These are phyloP conservation scores for Euphorbia peplus DNA, from an alignment of 345 rosid species.

Conservation along the genomic window DNA sequence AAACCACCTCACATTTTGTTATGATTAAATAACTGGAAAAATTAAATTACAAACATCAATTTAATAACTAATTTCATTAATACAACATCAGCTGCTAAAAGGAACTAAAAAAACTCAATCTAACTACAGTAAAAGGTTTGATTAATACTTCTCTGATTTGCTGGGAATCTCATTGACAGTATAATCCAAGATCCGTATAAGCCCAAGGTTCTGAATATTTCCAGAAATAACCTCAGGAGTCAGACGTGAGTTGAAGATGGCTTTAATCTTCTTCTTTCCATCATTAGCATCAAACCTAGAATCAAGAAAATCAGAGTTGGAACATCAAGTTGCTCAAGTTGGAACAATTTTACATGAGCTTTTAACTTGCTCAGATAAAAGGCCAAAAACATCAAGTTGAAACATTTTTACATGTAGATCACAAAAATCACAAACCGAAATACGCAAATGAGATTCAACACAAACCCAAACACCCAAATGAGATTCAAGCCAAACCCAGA, in stretches of 20 bases:
- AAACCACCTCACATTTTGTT: slow-evolving; percentile 66
- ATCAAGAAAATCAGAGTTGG: no score
- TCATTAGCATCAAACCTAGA: slow-evolving; percentile 75
- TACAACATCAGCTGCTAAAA: neutral
- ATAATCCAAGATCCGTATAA: slow-evolving; percentile 64
- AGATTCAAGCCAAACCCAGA: neutral
- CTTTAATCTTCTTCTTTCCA: slow-evolving; percentile 64
- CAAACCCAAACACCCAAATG: neutral
- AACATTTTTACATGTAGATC: neutral
- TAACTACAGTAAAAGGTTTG: neutral
- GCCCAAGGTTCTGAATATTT: slow-evolving; percentile 66
- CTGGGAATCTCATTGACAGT: slow-evolving; percentile 79
- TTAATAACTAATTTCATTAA: neutral
- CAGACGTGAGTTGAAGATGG: slow-evolving; percentile 55
- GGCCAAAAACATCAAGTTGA: no score
- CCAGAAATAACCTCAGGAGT: slow-evolving; percentile 64
- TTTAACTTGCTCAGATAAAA: no score
- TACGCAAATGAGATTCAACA: no score
- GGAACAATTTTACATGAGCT: no score
- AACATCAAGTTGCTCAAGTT: no score
- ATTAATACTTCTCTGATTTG: slow-evolving; percentile 65
- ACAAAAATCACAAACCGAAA: neutral
- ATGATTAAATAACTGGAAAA: slow-evolving; percentile 64
- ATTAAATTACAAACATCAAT: neutral
- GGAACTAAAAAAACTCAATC: neutral